Evolutionary conservation across 768 basidiomycete genomes (phyloP), one percentile per base, ranked within the genome.

Genomic region (Psilocybe cyanescens): DNA sequence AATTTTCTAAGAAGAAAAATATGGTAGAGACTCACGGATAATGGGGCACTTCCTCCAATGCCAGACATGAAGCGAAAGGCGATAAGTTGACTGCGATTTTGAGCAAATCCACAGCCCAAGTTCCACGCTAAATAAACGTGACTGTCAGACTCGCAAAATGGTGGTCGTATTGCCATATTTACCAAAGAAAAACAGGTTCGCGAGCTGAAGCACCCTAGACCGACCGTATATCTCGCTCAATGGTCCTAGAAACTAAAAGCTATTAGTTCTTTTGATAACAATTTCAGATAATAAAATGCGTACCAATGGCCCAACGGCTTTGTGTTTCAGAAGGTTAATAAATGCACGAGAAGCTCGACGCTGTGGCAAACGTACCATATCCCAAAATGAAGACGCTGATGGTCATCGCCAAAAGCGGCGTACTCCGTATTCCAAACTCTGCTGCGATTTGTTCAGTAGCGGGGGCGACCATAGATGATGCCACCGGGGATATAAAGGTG

Each of bases 401-500:
- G 28, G 80, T 83, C 74, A 92, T 81, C 1, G 83, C 84, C n/a
- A 83, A 73, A 2, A 85, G 58, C 0, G 76, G 81, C 2, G 65
- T 62, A 66, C 69, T 86, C 9, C 79, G 84, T 28, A 91, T 80
- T 1, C 83, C 78, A 63, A 92, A 87, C 24, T 84, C 72, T 1
- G 68, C 57, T 11, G 78, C 86, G 0, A 93, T 66, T 55, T 85
- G 79, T 3, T 65, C 60, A 0, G 79, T 75, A 0, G 90, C 90
- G 0, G 90, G 90, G 0, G 91, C 87, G 1, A 91, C 76, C 86
- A 91, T 91, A 2, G 89, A 84, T 3, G 91, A 93, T 0, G 90
- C 85, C 0, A 92, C 78, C 0, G 90, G 87, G 6, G 78, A 79
- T 31, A 90, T 88, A 68, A 90, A 88, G 0, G 89, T 87, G 68